phyloP scores from a whole-genome alignment of 2,329 filamentous ascomycete species.

The Verticillium nonalfalfae region DNA sequence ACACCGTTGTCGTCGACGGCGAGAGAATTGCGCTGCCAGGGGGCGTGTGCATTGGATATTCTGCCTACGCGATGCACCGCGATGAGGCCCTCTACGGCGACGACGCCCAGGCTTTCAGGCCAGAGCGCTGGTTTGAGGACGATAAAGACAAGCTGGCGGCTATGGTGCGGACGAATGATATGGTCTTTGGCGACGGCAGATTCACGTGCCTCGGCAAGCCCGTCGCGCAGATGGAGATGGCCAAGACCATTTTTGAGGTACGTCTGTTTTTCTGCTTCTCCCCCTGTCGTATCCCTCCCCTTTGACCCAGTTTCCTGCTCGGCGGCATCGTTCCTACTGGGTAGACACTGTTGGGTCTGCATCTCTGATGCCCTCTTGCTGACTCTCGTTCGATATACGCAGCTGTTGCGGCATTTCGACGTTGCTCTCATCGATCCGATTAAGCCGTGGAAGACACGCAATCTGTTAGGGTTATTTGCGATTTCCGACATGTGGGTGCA shows the following conservation, averaged over 20 bases:
- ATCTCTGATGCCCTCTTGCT: neutral
- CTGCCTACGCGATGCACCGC: conserved; percentile 55
- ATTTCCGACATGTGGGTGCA: conserved; percentile 26
- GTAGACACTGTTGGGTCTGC: neutral
- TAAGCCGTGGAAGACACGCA: conserved; percentile 17
- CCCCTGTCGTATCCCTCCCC: neutral
- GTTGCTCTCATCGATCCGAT: conserved; percentile 17
- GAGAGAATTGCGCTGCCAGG: conserved; percentile 33
- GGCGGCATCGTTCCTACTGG: neutral
- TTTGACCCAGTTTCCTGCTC: neutral
- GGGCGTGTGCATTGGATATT: conserved; percentile 53
- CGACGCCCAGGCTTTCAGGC: conserved; percentile 48
- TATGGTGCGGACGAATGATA: conserved; percentile 7
- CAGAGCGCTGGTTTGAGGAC: conserved; percentile 48
- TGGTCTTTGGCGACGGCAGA: conserved; percentile 8
- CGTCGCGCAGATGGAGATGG: conserved; percentile 8
- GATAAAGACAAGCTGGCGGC: conserved; percentile 20
- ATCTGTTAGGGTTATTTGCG: conserved; percentile 19
- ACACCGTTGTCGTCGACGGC: conserved; percentile 7
- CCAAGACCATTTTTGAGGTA: conserved; percentile 26
- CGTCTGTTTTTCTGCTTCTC: conserved; percentile 3
- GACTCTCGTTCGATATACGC: neutral
- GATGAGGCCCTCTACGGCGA: conserved; percentile 48
- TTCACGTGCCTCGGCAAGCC: conserved; percentile 9
- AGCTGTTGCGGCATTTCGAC: conserved; percentile 23